Evolutionary conservation across 768 basidiomycete species (phyloP), one percentile per base, ranked within the genome.

Genomic region (Lepiota brunneoincarnata): DNA sequence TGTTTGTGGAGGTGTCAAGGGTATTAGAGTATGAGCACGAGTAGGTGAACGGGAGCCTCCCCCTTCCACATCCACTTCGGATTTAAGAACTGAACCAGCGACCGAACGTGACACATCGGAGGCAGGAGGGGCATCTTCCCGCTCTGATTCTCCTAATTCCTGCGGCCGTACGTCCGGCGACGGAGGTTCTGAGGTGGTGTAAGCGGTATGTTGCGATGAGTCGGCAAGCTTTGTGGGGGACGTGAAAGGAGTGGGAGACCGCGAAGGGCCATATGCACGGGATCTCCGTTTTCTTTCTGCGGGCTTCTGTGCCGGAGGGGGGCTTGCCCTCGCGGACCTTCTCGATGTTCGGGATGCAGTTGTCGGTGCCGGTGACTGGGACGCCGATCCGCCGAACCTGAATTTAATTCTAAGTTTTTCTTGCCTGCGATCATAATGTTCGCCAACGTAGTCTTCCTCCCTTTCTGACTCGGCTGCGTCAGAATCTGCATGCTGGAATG

Each of bases 401-500:
- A 54, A 45, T 45, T 46, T 54, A 38, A 48, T 48, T 20, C 34
- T 54, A 26, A 54, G 4, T 21, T 35, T 48, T 10, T 54, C 53
- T 18, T 48, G 53, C 15, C 26, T 37, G 21, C 24, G 53, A 20
- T 20, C 20, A 21, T 54, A 41, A 14, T 46, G 21, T 11, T 47
- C 46, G 12, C 39, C 38, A 42, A 44, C 17, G 28, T 40, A 34
- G 43, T 34, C 44, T 39, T 47, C 31, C 31, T 48, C 53, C 38
- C 14, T 31, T 14, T 54, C 53, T 12, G 46, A 36, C 15, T 35
- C 37, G 6, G 23, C 23, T 18, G 15, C 36, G 20, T 54, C 52
- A 4, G 53, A 48, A 34, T 34, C 44, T 11, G 38, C 18, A 14
- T 46, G 53, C 17, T 38, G 53, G 24, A 20, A 74, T 10, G 80